phyloP scores from a whole-genome alignment of 73 alveolate genomes.

The Breviolum minutum region DNA sequence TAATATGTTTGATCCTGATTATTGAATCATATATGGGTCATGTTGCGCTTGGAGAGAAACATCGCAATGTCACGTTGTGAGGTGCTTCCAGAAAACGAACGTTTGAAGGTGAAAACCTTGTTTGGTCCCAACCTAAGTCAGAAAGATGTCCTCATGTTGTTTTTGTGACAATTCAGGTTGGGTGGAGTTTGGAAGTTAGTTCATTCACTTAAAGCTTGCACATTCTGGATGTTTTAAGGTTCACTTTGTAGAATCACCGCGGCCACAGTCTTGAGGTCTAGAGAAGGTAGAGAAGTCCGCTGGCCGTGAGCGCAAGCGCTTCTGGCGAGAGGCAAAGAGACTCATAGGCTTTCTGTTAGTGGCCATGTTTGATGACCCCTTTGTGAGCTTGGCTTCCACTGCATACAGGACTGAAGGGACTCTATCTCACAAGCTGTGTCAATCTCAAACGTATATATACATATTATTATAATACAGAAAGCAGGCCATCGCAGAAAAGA shows the following conservation, averaged over 20 bases:
- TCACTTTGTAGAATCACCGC: no score
- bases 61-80: background rate
- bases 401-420: no score
- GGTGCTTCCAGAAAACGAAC: conserved; percentile 81
- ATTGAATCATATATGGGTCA: no score
- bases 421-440: no score
- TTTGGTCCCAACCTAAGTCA: conserved; percentile 17
- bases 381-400: no score
- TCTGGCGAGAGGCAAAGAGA: conserved; percentile 75
- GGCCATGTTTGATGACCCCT: no score
- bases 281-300: conserved; percentile 79
- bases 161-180: no score
- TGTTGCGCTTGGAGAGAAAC: no score
- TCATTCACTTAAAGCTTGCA: background rate
- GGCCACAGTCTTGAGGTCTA: background rate
- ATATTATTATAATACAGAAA: background rate
- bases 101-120: conserved; percentile 39
- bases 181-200: background rate
- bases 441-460: background rate
- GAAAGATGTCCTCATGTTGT: no score
- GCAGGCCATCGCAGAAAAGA: conserved; percentile 76
- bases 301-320: conserved; percentile 56
- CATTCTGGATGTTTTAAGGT: no score
- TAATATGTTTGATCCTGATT: no score
- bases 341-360: no score